Evolutionary conservation across 2,329 filamentous ascomycete genomes (phyloP).

Genomic region (Penicillium sp.): DNA sequence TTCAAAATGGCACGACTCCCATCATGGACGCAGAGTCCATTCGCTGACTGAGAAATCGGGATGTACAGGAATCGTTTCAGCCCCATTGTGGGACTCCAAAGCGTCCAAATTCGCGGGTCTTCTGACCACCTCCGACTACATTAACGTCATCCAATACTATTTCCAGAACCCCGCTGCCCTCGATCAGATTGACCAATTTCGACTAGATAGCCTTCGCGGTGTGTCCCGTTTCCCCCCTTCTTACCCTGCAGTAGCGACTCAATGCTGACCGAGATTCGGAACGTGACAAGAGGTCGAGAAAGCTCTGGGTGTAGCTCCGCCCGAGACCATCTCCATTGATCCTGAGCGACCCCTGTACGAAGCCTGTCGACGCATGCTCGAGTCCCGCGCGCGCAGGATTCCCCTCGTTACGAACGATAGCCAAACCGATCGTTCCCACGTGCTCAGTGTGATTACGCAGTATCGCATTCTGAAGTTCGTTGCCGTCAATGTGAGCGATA

Average conservation of each 20-base stretch:
- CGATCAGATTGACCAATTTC: conserved; percentile 86
- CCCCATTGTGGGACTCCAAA: conserved; percentile 92
- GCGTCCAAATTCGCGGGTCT: conserved; percentile 90
- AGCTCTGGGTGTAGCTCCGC: conserved; percentile 81
- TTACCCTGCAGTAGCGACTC: not conserved
- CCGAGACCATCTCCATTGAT: conserved; percentile 94
- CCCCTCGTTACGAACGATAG: conserved; percentile 90
- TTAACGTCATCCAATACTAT: conserved; percentile 99
- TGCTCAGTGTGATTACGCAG: conserved; percentile 95
- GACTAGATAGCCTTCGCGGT: conserved; percentile 87
- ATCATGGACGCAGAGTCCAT: not conserved
- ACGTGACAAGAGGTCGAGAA: conserved; percentile 80
- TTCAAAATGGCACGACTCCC: conserved; percentile 72
- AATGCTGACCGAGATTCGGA: conserved; percentile 7
- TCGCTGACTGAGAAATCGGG: conserved; percentile 21
- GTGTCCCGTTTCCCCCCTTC: conserved; percentile 26
- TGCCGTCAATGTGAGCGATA: conserved; percentile 87
- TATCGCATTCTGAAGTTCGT: conserved; percentile 99
- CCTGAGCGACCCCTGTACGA: conserved; percentile 88
- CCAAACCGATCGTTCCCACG: conserved; percentile 85
- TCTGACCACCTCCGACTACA: conserved; percentile 92
- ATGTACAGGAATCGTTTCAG: conserved; percentile 82
- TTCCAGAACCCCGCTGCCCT: conserved; percentile 93
- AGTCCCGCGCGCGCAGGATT: conserved; percentile 87
- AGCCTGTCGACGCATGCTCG: conserved; percentile 88